Conservation (phyloP, 805 yeast genomes). For the Sugiyamaella smithiae region DNA sequence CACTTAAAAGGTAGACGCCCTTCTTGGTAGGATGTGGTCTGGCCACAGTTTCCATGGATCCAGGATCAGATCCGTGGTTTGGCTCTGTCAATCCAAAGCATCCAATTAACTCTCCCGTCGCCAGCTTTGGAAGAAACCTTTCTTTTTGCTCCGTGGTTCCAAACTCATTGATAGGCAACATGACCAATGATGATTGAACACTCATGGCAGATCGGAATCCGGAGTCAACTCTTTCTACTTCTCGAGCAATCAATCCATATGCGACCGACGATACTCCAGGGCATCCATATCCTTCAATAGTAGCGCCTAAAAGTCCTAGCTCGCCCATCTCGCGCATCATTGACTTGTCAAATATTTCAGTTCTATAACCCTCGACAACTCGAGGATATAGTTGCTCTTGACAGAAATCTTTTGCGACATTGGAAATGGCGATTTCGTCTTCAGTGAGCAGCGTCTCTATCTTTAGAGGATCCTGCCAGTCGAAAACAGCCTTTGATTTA, state of each 20-base stretch:
- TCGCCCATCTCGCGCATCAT: conserved; percentile 42
- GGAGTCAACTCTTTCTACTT: conserved; percentile 45
- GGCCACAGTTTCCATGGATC: conserved; percentile 55
- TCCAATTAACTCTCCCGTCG: conserved; percentile 47
- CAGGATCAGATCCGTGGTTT: conserved; percentile 61
- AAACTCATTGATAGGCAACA: conserved; percentile 41
- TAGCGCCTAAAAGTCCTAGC: conserved; percentile 41
- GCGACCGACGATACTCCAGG: conserved; percentile 43
- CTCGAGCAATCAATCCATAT: conserved; percentile 43
- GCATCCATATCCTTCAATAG: conserved; percentile 44
- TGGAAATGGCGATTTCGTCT: conserved; percentile 38
- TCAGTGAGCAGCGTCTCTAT: conserved; percentile 37
- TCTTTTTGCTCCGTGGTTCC: conserved; percentile 43
- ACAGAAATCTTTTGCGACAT: conserved; percentile 38
- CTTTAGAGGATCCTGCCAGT: conserved; percentile 41
- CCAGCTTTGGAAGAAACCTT: conserved; percentile 39
- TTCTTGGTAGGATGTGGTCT: conserved; percentile 41
- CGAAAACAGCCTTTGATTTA: conserved; percentile 24
- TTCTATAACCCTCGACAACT: conserved; percentile 40
- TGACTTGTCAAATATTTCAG: conserved; percentile 36
- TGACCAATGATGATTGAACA: conserved; percentile 45
- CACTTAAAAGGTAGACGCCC: conserved; percentile 40
- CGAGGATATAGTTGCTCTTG: conserved; percentile 39
- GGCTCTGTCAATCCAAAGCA: conserved; percentile 67
- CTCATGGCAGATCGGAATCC: conserved; percentile 45